A percentile compares a stretch with the other conserved stretches of the same genome.
These are phyloP conservation scores for Suhomyces faveliae DNA, from an alignment of 805 yeast species.

Conservation along the genomic window DNA sequence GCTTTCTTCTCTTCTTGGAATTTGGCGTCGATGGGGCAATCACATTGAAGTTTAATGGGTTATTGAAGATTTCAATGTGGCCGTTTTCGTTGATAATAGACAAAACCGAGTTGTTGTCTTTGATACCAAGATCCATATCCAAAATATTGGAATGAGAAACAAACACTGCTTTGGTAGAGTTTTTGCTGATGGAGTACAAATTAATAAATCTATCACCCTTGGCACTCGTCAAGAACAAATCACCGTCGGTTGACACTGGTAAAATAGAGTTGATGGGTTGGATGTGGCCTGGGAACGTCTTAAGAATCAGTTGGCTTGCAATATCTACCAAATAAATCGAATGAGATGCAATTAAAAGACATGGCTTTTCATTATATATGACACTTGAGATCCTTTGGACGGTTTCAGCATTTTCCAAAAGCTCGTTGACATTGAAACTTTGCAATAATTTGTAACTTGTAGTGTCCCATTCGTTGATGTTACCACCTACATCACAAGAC, in stretches of 20 bases:
- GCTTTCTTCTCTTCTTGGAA: conserved; percentile 44
- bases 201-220: conserved; percentile 79
- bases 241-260: conserved; percentile 33
- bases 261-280: conserved; percentile 57
- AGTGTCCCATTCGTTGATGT: conserved; percentile 62
- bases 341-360: conserved; percentile 65
- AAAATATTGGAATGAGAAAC: conserved; percentile 66
- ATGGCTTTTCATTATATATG: conserved; percentile 32
- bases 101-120: conserved; percentile 35
- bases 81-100: conserved; percentile 76
- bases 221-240: conserved; percentile 67
- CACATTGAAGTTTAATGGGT: conserved; percentile 40
- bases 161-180: conserved; percentile 53
- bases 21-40: conserved; percentile 16
- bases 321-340: conserved; percentile 55
- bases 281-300: conserved; percentile 73
- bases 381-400: conserved; percentile 32
- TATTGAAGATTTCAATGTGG: conserved; percentile 62
- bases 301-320: conserved; percentile 36
- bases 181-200: conserved; percentile 51
- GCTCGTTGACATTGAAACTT: conserved; percentile 43
- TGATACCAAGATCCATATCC: conserved; percentile 39
- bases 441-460: conserved; percentile 39
- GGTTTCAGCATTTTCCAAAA: conserved; percentile 32
- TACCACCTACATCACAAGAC: conserved; percentile 59